Evolutionary conservation across 176 grass and related monocot genomes (phyloP).

Genomic region (Canna indica): DNA sequence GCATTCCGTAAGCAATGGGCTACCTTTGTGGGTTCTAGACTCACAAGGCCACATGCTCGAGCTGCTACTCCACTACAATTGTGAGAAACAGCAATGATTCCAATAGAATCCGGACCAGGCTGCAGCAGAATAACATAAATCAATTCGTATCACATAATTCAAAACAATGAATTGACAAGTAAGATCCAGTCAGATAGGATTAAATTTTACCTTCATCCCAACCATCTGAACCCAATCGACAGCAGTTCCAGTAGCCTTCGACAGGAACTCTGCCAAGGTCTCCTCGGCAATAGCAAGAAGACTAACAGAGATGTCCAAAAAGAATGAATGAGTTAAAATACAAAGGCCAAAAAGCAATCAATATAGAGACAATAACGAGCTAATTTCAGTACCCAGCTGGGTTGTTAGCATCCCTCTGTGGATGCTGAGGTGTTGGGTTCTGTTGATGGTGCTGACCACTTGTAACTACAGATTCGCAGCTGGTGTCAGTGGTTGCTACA

Average conservation of each 20-base stretch:
- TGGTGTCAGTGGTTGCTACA: slow-evolving; percentile 85
- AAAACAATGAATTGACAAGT: neutral
- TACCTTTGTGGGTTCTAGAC: slow-evolving; percentile 99
- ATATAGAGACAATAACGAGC: neutral
- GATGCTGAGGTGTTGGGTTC: slow-evolving; percentile 55
- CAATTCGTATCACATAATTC: neutral
- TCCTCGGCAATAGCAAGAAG: slow-evolving; percentile 97
- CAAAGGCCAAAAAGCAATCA: neutral
- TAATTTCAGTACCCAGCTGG: slow-evolving; percentile 63
- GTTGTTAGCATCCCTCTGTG: slow-evolving; percentile 80
- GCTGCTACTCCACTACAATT: slow-evolving; percentile 96
- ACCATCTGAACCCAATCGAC: slow-evolving; percentile 99
- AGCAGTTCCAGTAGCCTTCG: slow-evolving; percentile 94
- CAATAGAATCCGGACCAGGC: slow-evolving; percentile 99
- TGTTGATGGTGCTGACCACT: slow-evolving; percentile 90
- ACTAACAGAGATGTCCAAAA: slow-evolving; percentile 25
- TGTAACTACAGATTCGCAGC: slow-evolving; percentile 97
- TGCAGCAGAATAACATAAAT: slow-evolving; percentile 20
- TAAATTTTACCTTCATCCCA: slow-evolving; percentile 80
- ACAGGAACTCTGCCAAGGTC: slow-evolving; percentile 96
- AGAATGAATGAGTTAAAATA: slow-evolving; percentile 17
- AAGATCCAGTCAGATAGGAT: neutral
- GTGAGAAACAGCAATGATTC: slow-evolving; percentile 99
- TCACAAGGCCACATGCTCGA: slow-evolving; percentile 95
- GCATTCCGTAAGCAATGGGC: neutral